Evolutionary conservation across 805 yeast genomes (phyloP), one percentile per base, ranked within the genome.

Genomic region (Wilhelminamyces savonicus): DNA sequence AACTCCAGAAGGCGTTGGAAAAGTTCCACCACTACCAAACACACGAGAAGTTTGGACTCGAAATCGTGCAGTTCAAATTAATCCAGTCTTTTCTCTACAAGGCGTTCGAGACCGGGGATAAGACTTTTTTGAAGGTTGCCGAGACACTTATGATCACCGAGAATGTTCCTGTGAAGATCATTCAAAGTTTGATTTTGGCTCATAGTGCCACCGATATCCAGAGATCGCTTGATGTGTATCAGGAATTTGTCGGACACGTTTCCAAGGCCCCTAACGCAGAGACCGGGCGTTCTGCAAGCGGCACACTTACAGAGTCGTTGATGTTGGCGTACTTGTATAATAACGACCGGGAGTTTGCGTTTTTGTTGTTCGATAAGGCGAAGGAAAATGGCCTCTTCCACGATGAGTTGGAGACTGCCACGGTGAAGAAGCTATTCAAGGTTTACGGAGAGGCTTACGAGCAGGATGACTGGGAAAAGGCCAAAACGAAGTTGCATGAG

Each of bases 311-410:
- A 1, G 76, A 75, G 37, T 50, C 75, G 2, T 43, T 75, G 22
- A 49, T 74, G 17, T 37, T 69, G 11, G 63, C 69, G 0, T 59
- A 48, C 31, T 46, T 76, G 21, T 59, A 61, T 13, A 56, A 61
- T 22, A 53, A 60, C 24, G 79, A 76, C 44, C 50, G 78, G 24
- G 74, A 70, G 35, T 74, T 76, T 49, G 78, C 79, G 0, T 55
- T 61, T 31, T 63, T 72, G 24, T 46, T 74, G 9, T 56, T 62
- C 36, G 76, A 73, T 24, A 71, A 70, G 39, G 70, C 74, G 0
- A 41, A 58, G 1, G 55, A 51, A 21, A 65, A 61, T 31, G 54
- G 36, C 4, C 34, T 55, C 9, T 23, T 73, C 3, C 41, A 42
- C 11, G 65, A 70, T 20, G 71, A 64, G 17, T 40, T 43, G 3